Percentiles rank a stretch among this genome's conserved stretches.
Conservation (phyloP, 2,329 filamentous ascomycete genomes). For the Paecilomyces fulvus region DNA sequence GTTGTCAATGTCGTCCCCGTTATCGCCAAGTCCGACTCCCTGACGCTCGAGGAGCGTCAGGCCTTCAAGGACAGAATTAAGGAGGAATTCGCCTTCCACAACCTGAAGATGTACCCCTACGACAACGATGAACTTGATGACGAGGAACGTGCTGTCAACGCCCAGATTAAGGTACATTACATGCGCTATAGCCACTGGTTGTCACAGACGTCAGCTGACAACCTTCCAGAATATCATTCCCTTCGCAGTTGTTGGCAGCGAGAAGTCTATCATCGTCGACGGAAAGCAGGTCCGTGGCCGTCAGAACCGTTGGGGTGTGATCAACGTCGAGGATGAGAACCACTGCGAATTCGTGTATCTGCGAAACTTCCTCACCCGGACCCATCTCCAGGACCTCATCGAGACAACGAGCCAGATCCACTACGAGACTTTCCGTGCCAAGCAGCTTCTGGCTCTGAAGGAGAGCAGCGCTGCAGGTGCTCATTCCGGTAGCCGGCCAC, state of each 20-base stretch:
- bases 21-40: conserved; percentile 94
- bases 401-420: conserved; percentile 99
- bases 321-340: conserved; percentile 98
- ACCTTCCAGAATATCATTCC: conserved; percentile 72
- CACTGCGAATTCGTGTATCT: conserved; percentile 99
- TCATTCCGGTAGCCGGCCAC: conserved; percentile 70
- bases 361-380: conserved; percentile 95
- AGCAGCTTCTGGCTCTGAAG: conserved; percentile 95
- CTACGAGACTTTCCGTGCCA: conserved; percentile 99
- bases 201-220: conserved; percentile 27
- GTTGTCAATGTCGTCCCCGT: conserved; percentile 98
- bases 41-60: conserved; percentile 90
- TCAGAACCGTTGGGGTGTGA: conserved; percentile 98
- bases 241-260: conserved; percentile 95
- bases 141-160: conserved; percentile 88
- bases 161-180: conserved; percentile 78
- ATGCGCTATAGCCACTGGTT: neutral
- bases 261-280: conserved; percentile 95
- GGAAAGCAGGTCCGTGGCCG: conserved; percentile 95
- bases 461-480: conserved; percentile 83
- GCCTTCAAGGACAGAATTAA: conserved; percentile 99
- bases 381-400: conserved; percentile 96
- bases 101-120: conserved; percentile 99
- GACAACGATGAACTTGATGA: conserved; percentile 98
- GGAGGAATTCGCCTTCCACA: conserved; percentile 99